phyloP scores from a whole-genome alignment of 495 filamentous ascomycete species.

The Hyaloscypha finlandica region DNA sequence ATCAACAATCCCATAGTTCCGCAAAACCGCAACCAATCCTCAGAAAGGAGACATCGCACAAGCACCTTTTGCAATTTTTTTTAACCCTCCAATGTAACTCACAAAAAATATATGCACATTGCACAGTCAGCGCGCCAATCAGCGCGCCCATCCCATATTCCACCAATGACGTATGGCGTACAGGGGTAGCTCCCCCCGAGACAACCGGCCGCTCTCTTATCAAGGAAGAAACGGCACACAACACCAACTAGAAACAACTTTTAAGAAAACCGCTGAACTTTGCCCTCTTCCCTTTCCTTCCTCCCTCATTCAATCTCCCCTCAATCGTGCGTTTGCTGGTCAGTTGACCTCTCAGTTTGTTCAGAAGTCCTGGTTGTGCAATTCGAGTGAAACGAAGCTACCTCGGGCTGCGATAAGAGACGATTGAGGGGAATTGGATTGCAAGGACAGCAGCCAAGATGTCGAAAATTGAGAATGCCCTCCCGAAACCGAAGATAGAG shows the following conservation, averaged over 20 bases:
- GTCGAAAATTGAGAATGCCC: conserved; percentile 29
- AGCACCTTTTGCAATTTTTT: neutral
- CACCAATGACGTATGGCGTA: conserved; percentile 21
- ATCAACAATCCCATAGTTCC: too few species aligned
- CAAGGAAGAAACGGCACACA: conserved; percentile 21
- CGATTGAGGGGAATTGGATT: conserved; percentile 1
- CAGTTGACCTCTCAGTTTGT: neutral
- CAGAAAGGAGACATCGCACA: too few species aligned
- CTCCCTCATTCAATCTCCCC: conserved; percentile 12
- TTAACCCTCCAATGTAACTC: neutral
- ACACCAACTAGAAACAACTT: neutral
- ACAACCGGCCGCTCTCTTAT: conserved; percentile 20
- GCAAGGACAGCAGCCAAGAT: conserved; percentile 11
- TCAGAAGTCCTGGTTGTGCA: neutral
- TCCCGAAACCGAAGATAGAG: conserved; percentile 52
- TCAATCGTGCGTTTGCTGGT: neutral
- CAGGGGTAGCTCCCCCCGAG: conserved; percentile 21
- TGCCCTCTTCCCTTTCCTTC: conserved; percentile 3
- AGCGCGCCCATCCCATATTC: neutral
- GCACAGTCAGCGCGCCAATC: conserved; percentile 10
- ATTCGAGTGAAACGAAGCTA: neutral
- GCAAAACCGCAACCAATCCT: too few species aligned
- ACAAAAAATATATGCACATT: neutral
- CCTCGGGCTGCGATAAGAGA: conserved; percentile 25
- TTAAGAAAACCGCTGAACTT: neutral